Conservation (phyloP, 2,329 filamentous ascomycete genomes). For the Canariomyces notabilis region DNA sequence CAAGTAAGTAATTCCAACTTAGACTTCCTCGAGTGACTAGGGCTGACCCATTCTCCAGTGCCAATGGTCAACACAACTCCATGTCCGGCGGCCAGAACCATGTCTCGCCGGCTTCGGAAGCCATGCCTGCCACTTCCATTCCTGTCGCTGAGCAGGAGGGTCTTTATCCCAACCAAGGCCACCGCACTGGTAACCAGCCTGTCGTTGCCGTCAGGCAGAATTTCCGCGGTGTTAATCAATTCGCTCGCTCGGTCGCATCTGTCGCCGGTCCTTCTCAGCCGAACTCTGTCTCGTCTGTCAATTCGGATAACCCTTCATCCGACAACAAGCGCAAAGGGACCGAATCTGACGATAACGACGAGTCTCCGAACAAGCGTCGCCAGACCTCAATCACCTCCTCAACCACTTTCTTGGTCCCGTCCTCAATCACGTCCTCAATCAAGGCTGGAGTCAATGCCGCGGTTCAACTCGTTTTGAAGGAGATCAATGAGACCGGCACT, state of each 20-base stretch:
- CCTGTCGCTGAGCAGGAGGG: too few species aligned
- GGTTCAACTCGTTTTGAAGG: neutral
- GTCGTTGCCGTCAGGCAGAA: neutral
- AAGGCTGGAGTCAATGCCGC: constrained; percentile 10
- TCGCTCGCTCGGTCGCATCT: neutral
- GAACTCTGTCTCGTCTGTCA: neutral
- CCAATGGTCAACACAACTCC: too few species aligned
- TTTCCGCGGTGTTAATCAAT: neutral
- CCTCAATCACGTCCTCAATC: too few species aligned
- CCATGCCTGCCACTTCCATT: too few species aligned
- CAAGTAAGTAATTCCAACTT: too few species aligned
- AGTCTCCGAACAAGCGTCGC: constrained; percentile 13
- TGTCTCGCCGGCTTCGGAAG: too few species aligned
- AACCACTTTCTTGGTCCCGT: too few species aligned
- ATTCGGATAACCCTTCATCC: neutral
- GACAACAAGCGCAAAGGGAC: constrained; percentile 16
- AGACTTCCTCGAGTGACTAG: too few species aligned
- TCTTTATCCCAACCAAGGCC: too few species aligned
- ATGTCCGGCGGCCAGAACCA: too few species aligned
- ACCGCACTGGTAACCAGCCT: too few species aligned
- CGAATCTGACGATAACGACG: neutral
- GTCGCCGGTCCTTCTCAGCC: neutral
- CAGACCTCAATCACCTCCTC: constrained; percentile 6
- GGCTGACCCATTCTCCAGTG: too few species aligned
- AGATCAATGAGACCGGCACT: constrained; percentile 2